Conservation (phyloP, 2,329 filamentous ascomycete genomes). For the Harringtonia lauricola region DNA sequence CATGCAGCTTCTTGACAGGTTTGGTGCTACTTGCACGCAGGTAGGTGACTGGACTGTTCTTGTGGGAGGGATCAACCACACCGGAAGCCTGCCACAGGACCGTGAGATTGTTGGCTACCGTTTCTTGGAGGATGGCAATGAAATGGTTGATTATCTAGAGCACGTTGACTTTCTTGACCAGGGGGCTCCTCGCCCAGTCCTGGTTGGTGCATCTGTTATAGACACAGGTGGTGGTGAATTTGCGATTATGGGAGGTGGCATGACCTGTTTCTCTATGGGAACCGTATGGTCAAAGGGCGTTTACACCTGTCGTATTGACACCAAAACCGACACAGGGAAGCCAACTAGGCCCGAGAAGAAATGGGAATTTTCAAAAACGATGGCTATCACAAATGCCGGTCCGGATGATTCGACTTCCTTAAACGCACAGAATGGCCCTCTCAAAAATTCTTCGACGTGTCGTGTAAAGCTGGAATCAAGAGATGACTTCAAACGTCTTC, state of each 20-base stretch:
- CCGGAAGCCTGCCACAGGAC: slow-evolving; percentile 29
- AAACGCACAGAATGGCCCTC: background rate
- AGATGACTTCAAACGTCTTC: slow-evolving; percentile 47
- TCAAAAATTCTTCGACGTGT: slow-evolving; percentile 24
- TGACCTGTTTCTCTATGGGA: slow-evolving; percentile 84
- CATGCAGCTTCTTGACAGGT: slow-evolving; percentile 4
- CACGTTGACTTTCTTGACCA: background rate
- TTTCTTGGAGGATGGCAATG: slow-evolving; percentile 17
- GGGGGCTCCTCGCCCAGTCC: slow-evolving; percentile 42
- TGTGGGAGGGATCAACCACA: slow-evolving; percentile 31
- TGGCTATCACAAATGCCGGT: slow-evolving; percentile 4
- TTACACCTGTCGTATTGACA: slow-evolving; percentile 22
- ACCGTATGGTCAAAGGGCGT: slow-evolving; percentile 66
- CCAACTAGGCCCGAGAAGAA: background rate
- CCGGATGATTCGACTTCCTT: too few relatives aligned
- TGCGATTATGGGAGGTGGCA: slow-evolving; percentile 65
- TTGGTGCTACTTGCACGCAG: slow-evolving; percentile 5
- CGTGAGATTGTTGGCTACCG: slow-evolving; percentile 40
- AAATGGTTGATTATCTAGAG: slow-evolving; percentile 14
- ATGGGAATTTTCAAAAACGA: slow-evolving; percentile 7
- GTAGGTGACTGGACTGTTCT: slow-evolving; percentile 14
- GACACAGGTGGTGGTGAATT: slow-evolving; percentile 35
- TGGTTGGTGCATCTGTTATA: slow-evolving; percentile 56
- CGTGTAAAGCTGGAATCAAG: slow-evolving; percentile 38
- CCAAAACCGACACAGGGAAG: background rate